phyloP scores from a whole-genome alignment of 805 yeast species.

The Saturnispora silvae region DNA sequence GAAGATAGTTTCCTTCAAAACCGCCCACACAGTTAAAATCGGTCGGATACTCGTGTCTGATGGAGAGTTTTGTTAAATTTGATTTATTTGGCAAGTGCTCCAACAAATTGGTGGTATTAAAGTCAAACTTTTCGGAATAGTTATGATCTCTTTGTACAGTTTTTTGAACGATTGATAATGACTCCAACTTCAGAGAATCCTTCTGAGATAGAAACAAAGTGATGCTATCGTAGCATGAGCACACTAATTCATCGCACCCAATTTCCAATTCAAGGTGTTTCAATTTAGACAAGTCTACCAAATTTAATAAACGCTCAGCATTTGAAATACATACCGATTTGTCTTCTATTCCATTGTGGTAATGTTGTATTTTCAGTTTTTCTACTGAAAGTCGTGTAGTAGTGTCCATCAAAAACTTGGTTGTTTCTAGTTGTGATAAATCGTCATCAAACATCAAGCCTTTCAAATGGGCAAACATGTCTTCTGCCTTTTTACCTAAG shows the following conservation, averaged over 20 bases:
- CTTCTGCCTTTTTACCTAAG: constrained; percentile 15
- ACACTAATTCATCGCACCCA: constrained; percentile 40
- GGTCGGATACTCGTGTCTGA: constrained; percentile 49
- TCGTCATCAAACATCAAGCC: constrained; percentile 19
- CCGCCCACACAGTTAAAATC: constrained; percentile 54
- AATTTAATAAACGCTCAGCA: constrained; percentile 22
- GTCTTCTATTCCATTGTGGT: constrained; percentile 36
- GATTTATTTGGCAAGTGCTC: constrained; percentile 25
- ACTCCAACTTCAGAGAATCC: constrained; percentile 24
- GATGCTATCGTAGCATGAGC: constrained; percentile 38
- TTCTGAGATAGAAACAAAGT: constrained; percentile 15
- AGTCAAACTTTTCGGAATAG: constrained; percentile 46
- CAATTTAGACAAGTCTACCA: constrained; percentile 23
- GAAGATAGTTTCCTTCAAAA: constrained; percentile 60
- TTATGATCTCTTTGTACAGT: constrained; percentile 31
- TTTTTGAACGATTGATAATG: constrained; percentile 27
- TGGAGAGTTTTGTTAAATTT: constrained; percentile 32
- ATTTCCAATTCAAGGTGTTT: constrained; percentile 38
- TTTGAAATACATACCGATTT: constrained; percentile 26
- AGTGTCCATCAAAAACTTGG: constrained; percentile 16
- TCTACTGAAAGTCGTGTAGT: constrained; percentile 19
- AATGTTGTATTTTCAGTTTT: constrained; percentile 31
- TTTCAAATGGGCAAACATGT: constrained; percentile 25
- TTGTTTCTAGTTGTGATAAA: constrained; percentile 24
- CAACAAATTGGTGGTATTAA: constrained; percentile 34